Evolutionary conservation across 1,284 basidiomycete genomes (phyloP).

Genomic region (Meira miltonrushii): DNA sequence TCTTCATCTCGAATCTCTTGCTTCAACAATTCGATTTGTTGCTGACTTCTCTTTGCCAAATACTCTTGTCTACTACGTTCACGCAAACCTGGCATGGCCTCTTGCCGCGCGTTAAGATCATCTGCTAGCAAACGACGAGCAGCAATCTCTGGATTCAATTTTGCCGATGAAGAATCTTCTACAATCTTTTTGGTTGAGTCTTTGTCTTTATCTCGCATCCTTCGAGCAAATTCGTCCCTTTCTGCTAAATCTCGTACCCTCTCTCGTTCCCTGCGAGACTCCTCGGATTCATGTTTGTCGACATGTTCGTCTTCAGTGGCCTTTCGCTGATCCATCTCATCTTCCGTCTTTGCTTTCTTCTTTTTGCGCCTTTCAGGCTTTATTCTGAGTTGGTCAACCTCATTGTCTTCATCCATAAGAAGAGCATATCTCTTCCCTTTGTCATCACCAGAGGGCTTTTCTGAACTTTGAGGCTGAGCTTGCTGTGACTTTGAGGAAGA

Average conservation of each 20-base stretch:
- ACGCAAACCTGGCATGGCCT: slow-evolving; percentile 38
- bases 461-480: slow-evolving; percentile 54
- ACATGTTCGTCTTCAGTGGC: slow-evolving; percentile 55
- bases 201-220: slow-evolving; percentile 75
- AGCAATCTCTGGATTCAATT: slow-evolving; percentile 69
- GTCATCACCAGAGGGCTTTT: slow-evolving; percentile 57
- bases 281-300: slow-evolving; percentile 56
- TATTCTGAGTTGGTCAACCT: slow-evolving; percentile 30
- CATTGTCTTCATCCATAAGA: slow-evolving; percentile 30
- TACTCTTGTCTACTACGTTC: slow-evolving; percentile 71
- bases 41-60: slow-evolving; percentile 87
- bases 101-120: slow-evolving; percentile 31
- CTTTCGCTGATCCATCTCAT: slow-evolving; percentile 57
- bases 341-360: slow-evolving; percentile 70
- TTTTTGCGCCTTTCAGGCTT: slow-evolving; percentile 52
- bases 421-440: slow-evolving; percentile 39
- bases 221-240: slow-evolving; percentile 85
- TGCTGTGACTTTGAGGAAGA: slow-evolving; percentile 65
- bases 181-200: slow-evolving; percentile 85
- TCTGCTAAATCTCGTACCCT: slow-evolving; percentile 74
- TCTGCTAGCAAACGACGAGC: slow-evolving; percentile 67
- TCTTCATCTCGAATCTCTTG: slow-evolving; percentile 63
- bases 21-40: slow-evolving; percentile 87
- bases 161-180: slow-evolving; percentile 68
- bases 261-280: slow-evolving; percentile 68